Evolutionary conservation across 164 flowering plant genomes (phyloP), one percentile per base, ranked within the genome.

Genomic region (Sextonia rubra): DNA sequence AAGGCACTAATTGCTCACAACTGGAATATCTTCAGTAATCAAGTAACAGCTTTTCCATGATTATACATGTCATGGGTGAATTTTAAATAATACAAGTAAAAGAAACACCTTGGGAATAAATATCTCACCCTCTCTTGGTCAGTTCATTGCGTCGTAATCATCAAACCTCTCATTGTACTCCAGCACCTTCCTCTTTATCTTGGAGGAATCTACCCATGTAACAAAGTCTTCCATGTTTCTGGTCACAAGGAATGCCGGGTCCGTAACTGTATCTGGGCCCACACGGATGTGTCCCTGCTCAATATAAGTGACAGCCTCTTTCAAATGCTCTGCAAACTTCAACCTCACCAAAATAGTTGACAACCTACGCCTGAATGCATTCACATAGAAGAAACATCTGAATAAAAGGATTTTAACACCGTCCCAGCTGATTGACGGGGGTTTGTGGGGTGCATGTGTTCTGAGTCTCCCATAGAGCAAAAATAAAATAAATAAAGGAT

Each of bases 211-310:
- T 14, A 88, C 94, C 99, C 99, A 95, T 0, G 99, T 93, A 8
- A 95, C 73, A 67, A 92, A 92, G 79, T 95, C 99, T 83, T 95
- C 96, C 99, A 93, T 82, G 75, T 87, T 93, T 78, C 97, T 86
- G 0, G 99, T 91, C 14, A 93, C 99, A 60, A 91, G 94, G 79
- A 85, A 92, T 65, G 99, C 97, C 1, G 99, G 97, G 68, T 95
- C 99, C 9, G 96, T 93, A 5, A 95, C 87, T 4, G 93, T 87
- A 22, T 95, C 98, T 26, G 96, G 93, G 55, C 99, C 99, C 1
- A 95, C 93, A 62, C 99, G 90, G 47, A 95, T 79, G 70, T 93
- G 98, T 11, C 98, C 97, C 68, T 95, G 95, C 81, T 95, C 96
- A 47, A 93, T 91, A 71, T 90, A 95, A 47, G 95, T 95, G 12